A percentile compares a stretch with the other conserved stretches of the same genome.
Conservation (phyloP, 495 filamentous ascomycete species). For the Aspergillus indologenus region DNA sequence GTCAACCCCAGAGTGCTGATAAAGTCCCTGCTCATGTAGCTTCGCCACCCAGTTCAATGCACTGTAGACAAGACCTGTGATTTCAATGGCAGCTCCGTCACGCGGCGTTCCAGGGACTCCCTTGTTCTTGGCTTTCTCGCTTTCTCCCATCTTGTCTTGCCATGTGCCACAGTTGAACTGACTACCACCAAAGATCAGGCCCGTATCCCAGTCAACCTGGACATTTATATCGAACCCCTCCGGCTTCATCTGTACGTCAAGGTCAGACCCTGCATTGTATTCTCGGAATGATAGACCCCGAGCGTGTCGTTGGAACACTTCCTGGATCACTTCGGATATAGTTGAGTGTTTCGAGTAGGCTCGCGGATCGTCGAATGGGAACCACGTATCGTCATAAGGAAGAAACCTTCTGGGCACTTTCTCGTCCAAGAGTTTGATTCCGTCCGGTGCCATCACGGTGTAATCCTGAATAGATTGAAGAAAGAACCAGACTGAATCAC, state of each 20-base stretch:
- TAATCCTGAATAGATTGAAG: conserved; percentile 95
- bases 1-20: conserved; percentile 68
- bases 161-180: conserved; percentile 96
- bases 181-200: conserved; percentile 90
- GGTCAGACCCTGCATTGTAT: conserved; percentile 81
- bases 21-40: conserved; percentile 63
- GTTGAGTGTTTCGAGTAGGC: conserved; percentile 82
- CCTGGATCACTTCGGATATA: conserved; percentile 85
- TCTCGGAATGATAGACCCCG: conserved; percentile 85
- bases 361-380: conserved; percentile 70
- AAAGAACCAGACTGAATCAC: conserved; percentile 98
- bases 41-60: conserved; percentile 73
- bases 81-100: conserved; percentile 93
- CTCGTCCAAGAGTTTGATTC: conserved; percentile 68
- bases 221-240: conserved; percentile 91
- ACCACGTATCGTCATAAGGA: conserved; percentile 94
- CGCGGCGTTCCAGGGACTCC: conserved; percentile 94
- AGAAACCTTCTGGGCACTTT: conserved; percentile 83
- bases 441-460: conserved; percentile 75
- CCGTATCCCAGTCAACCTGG: conserved; percentile 87
- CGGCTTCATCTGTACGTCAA: conserved; percentile 91
- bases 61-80: conserved; percentile 89
- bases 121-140: conserved; percentile 82
- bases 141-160: conserved; percentile 99
- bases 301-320: conserved; percentile 88